Base-by-base conservation (phyloP, 2,329 filamentous ascomycete species). In the Colletotrichum sp. region DNA sequence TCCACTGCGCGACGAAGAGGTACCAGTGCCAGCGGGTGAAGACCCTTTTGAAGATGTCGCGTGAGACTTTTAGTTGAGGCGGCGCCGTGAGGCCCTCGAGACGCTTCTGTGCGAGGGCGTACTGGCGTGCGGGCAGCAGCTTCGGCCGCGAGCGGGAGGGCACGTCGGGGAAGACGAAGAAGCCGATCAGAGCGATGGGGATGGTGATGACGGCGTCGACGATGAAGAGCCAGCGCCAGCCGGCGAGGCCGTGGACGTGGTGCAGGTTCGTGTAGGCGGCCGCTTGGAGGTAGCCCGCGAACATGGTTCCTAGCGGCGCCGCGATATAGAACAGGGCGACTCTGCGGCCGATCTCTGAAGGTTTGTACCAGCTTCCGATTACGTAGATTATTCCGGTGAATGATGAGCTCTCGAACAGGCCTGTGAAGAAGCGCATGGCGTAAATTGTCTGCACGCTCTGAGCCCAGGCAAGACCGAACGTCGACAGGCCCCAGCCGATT, bases 181-280 rank as follows among this genome's bases (percentile, higher is more conserved):
- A 86, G 24, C 86, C 87, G 48, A 90, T 81, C 5, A 91, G 74
- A 0, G 89, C 88, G 16, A 92, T 87, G 0, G 88, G 89, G 5
- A 92, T 83, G 2, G 88, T 90, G 78, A 91, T 91, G 28, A 90
- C 84, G 2, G 89, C 89, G 75, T 91, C 90, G n/a, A 92, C 90
- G 13, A 92, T 88, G 67, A 92, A 92, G 0, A 91, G 81, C 89
- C 87, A 89, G 71, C 84, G 80, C 88, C 88, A 90, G 0, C 89
- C 89, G 0, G 87, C 82, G 79, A 89, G 83, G 1, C 89, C 89
- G 9, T 80, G 81, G 1, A 87, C 84, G 1, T 87, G 87, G 32
- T 89, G 87, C 0, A 91, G 83, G 65, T 89, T 89, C 78, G 90
- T 89, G 2, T 88, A 87, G 1, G 87, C 89, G 1, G 89, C 89